phyloP scores from a whole-genome alignment of 345 rosid genomes.

The Arabidopsis arenosa region DNA sequence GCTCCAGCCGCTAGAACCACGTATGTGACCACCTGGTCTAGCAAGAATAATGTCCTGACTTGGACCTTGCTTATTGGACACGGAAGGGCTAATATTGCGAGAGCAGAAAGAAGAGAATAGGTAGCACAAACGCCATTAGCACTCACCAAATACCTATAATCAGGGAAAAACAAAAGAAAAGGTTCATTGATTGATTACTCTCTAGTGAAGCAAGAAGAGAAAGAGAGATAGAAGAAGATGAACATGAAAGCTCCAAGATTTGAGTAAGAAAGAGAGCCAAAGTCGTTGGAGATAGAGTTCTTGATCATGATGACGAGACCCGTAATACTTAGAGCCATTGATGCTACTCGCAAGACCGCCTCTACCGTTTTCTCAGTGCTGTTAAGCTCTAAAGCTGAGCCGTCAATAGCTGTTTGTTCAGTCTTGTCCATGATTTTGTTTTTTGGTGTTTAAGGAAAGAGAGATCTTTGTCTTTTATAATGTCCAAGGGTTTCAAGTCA shows the following conservation, averaged over 20 bases:
- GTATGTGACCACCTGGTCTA: constrained; percentile 66
- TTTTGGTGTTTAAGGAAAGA: constrained; percentile 2
- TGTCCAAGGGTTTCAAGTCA: neutral
- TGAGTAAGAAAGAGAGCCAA: constrained; percentile 78
- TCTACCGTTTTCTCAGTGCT: constrained; percentile 43
- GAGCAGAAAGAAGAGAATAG: constrained; percentile 36
- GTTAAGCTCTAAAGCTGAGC: constrained; percentile 27
- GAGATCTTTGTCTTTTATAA: constrained; percentile 26
- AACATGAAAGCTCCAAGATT: constrained; percentile 84
- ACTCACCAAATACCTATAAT: constrained; percentile 50
- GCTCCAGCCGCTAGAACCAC: constrained; percentile 64
- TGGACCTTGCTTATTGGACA: constrained; percentile 56
- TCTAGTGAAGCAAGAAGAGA: constrained; percentile 25
- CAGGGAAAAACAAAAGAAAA: constrained; percentile 56
- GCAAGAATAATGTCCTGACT: constrained; percentile 80
- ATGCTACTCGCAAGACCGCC: constrained; percentile 59
- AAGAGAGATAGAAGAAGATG: neutral
- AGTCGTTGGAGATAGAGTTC: constrained; percentile 66
- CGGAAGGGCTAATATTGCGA: constrained; percentile 52
- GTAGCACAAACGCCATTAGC: constrained; percentile 40
- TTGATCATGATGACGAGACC: constrained; percentile 77
- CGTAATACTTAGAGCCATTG: constrained; percentile 63
- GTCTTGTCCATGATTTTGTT: constrained; percentile 15
- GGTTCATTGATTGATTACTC: constrained; percentile 66
- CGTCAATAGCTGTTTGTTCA: constrained; percentile 3